Conservation (phyloP, 1,284 basidiomycete species). For the Mycena citricolor region DNA sequence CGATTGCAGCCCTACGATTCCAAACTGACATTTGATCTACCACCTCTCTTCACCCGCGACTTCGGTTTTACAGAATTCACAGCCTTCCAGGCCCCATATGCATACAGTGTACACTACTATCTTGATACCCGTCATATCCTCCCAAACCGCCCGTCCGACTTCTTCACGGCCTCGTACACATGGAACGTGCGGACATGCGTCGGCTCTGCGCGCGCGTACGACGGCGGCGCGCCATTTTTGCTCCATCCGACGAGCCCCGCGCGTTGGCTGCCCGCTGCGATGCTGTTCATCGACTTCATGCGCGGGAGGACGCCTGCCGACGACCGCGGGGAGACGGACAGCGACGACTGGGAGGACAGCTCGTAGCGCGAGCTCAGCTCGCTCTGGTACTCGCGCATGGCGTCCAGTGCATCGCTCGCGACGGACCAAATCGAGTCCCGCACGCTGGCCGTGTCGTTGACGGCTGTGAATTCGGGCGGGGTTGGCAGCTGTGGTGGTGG, state of each 20-base stretch:
- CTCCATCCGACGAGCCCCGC: slow-evolving; percentile 1
- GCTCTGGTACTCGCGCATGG: slow-evolving; percentile 38
- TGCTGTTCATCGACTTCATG: neutral
- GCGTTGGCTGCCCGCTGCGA: too few species aligned
- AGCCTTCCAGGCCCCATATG: too few species aligned
- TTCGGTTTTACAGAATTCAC: too few species aligned
- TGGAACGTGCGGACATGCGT: slow-evolving; percentile 39
- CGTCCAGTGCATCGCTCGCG: slow-evolving; percentile 33
- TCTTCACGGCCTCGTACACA: slow-evolving; percentile 40
- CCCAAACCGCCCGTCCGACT: slow-evolving; percentile 19
- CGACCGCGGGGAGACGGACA: neutral
- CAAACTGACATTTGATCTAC: too few species aligned
- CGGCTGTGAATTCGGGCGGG: slow-evolving; percentile 8
- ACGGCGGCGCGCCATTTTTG: slow-evolving; percentile 28
- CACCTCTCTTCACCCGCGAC: too few species aligned
- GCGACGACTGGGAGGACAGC: neutral
- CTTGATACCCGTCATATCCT: neutral
- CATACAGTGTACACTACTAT: neutral
- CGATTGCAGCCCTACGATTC: too few species aligned
- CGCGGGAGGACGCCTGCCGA: neutral
- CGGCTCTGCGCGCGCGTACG: slow-evolving; percentile 34
- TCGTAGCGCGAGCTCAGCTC: slow-evolving; percentile 11
- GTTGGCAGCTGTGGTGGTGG: slow-evolving; percentile 23
- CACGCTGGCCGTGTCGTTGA: slow-evolving; percentile 26
- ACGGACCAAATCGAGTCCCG: slow-evolving; percentile 31